A percentile compares a stretch with the other conserved stretches of the same genome.
These are phyloP conservation scores for Yamadazyma blattariae DNA, from an alignment of 1,139 yeast genomes.

Conservation along the genomic window DNA sequence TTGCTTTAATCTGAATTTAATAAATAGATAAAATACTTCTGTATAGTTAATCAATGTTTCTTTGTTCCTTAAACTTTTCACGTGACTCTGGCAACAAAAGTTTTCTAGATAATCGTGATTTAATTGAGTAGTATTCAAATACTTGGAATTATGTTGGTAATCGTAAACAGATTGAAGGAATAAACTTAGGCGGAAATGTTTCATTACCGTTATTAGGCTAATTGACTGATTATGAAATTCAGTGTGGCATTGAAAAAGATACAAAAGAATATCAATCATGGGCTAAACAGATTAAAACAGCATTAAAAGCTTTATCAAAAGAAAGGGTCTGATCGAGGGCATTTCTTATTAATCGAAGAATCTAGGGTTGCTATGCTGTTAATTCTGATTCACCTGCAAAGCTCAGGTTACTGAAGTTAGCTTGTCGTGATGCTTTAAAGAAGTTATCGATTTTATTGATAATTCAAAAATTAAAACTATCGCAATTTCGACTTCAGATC, in stretches of 20 bases:
- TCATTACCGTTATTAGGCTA: constrained; percentile 70
- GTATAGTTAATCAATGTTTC: constrained; percentile 2
- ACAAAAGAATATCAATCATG: constrained; percentile 61
- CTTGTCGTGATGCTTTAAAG: constrained; percentile 68
- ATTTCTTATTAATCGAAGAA: constrained; percentile 80
- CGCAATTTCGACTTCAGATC: constrained; percentile 78
- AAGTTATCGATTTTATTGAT: constrained; percentile 66
- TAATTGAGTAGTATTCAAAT: constrained; percentile 55
- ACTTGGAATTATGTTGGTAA: constrained; percentile 65
- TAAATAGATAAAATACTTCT: background rate
- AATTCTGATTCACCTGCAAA: constrained; percentile 80
- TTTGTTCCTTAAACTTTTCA: background rate
- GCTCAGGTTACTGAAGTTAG: constrained; percentile 63
- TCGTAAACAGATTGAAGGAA: constrained; percentile 52
- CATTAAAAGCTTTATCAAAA: constrained; percentile 58
- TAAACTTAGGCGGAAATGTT: constrained; percentile 55
- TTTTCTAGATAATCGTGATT: constrained; percentile 51
- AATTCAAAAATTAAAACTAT: constrained; percentile 66
- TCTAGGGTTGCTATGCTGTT: constrained; percentile 89
- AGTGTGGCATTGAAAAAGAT: constrained; percentile 75
- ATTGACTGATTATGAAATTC: constrained; percentile 69
- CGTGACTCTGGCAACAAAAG: too few species aligned
- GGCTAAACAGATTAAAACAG: constrained; percentile 69
- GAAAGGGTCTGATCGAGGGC: constrained; percentile 74
- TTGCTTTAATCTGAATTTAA: constrained; percentile 13